Base-by-base conservation (phyloP, 164 flowering plant species). In the Stephania yunnanensis region DNA sequence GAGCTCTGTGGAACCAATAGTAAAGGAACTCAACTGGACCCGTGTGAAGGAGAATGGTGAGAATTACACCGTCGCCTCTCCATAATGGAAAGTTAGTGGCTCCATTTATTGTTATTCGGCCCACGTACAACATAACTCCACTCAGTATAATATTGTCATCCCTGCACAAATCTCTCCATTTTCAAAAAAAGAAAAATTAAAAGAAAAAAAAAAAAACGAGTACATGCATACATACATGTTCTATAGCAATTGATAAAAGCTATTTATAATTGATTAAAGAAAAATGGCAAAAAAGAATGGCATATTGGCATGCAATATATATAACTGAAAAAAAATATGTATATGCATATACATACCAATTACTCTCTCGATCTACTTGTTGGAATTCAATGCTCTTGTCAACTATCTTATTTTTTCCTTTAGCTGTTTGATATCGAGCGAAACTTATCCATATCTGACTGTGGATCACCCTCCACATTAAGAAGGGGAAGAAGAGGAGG, bases 11-110 rank as follows among this genome's bases (percentile, higher is more conserved):
- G 20, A 81, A 53, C 90, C 90, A 87, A 63, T 86, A 86, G 81
- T 87, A 87, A 1, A 87, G 52, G 71, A 83, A 83, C 82, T 87
- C 90, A 0, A 87, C 86, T 0, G 86, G 90, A 19, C 90, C 88
- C 17, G 44, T 44, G 44, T 87, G 90, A 15, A 82, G 71, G 42
- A 86, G 63, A 53, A 78, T 31, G 8, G 73, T 78, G 0, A 79
- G 17, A 7, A 86, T 7, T 17, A 75, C 52, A 5, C 90, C 90
- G 22, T 81, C 81, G 0, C 81, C 71, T 17, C 78, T 84, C 90
- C 90, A 87, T 5, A 75, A 3, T 5, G 90, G 88, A 22, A 84
- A 22, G 52, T 84, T 13, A 4, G 52, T 64, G 0, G 80, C 76
- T 11, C 52, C 72, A 1, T 63, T 74, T 46, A 46, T 1, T 7